These are phyloP conservation scores for Phyllosticta citrichinensis DNA, from an alignment of 2,329 filamentous ascomycete species.

Conservation along the genomic window DNA sequence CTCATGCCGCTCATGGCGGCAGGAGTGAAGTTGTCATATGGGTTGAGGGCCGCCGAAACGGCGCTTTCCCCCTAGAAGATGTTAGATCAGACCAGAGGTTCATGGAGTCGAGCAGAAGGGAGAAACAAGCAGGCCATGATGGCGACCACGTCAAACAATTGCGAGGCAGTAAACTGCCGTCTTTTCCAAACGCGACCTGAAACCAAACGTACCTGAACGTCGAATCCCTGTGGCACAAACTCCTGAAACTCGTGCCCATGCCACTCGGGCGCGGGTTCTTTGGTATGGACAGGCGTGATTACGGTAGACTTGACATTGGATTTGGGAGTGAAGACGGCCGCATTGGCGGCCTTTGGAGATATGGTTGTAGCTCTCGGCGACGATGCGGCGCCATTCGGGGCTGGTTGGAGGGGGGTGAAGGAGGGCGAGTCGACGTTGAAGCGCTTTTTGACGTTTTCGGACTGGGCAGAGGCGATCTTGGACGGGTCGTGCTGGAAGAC, in stretches of 20 bases:
- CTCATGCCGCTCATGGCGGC: constrained; percentile 24
- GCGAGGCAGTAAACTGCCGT: neutral
- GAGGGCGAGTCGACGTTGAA: constrained; percentile 94
- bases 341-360: constrained; percentile 81
- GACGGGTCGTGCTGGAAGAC: constrained; percentile 78
- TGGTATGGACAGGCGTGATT: constrained; percentile 30
- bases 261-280: constrained; percentile 40
- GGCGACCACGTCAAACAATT: neutral
- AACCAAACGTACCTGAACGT: constrained; percentile 35
- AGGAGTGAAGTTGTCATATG: constrained; percentile 36
- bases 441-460: constrained; percentile 55
- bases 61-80: constrained; percentile 23
- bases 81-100: neutral
- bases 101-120: neutral
- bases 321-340: constrained; percentile 74
- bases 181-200: constrained; percentile 1
- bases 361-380: constrained; percentile 61
- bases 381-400: constrained; percentile 37
- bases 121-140: neutral
- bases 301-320: constrained; percentile 23
- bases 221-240: constrained; percentile 47
- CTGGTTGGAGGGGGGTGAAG: constrained; percentile 63
- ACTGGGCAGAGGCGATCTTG: constrained; percentile 43
- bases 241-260: constrained; percentile 39
- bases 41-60: constrained; percentile 20